phyloP scores from a whole-genome alignment of 1,284 basidiomycete genomes.

The Tilletia caries region DNA sequence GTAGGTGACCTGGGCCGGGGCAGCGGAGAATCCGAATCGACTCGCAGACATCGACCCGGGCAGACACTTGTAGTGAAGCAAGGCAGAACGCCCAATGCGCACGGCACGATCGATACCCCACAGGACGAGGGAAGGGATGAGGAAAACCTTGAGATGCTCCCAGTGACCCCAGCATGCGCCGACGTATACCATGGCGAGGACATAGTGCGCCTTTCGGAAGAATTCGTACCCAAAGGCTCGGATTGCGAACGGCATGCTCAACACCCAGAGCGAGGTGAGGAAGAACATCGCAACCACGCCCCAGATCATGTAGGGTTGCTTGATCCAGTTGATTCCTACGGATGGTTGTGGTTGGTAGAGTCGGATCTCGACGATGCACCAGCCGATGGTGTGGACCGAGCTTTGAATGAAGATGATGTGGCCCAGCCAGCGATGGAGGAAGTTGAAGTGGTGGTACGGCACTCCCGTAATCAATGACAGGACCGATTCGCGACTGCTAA shows the following conservation, averaged over 20 bases:
- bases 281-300: conserved; percentile 22
- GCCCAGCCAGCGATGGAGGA: conserved; percentile 28
- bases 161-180: conserved; percentile 29
- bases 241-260: conserved; percentile 20
- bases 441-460: conserved; percentile 31
- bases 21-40: conserved; percentile 17
- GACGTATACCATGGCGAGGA: conserved; percentile 27
- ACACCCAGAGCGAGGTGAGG: conserved; percentile 19
- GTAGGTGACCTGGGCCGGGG: conserved; percentile 11
- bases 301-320: conserved; percentile 23
- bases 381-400: conserved; percentile 23
- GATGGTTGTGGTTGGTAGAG: conserved; percentile 27
- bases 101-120: conserved; percentile 22
- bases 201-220: conserved; percentile 26
- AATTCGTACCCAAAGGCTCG: conserved; percentile 21
- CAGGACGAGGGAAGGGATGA: conserved; percentile 22
- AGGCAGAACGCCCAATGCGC: conserved; percentile 11
- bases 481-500: conserved; percentile 21
- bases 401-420: conserved; percentile 25
- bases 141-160: conserved; percentile 24
- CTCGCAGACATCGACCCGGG: not conserved
- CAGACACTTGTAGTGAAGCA: conserved; percentile 23
- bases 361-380: conserved; percentile 23
- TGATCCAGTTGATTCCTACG: conserved; percentile 15
- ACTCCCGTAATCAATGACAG: conserved; percentile 24